Conservation (phyloP, 83 land plant species). For the Larix sibirica region DNA sequence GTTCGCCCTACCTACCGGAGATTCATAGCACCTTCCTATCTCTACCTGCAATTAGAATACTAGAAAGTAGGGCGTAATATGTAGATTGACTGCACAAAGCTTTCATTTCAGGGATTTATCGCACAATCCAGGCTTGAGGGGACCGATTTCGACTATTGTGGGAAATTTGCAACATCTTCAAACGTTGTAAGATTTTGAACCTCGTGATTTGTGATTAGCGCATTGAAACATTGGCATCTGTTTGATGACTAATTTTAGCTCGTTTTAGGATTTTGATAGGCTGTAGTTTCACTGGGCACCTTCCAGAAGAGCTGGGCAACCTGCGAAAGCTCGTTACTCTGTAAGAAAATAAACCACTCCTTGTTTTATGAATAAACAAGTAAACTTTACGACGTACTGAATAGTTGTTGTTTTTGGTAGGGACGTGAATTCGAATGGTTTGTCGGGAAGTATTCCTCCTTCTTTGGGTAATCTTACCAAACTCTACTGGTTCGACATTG, state of each 20-base stretch:
- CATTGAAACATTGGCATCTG: background rate
- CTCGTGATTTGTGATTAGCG: background rate
- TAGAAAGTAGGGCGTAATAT: background rate
- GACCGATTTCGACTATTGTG: conserved; percentile 36
- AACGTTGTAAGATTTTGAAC: conserved; percentile 34
- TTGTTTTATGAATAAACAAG: background rate
- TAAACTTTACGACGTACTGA: background rate
- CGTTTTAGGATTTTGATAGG: conserved; percentile 38
- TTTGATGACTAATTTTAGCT: conserved; percentile 2
- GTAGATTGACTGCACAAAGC: background rate
- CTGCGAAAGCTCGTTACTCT: conserved; percentile 26
- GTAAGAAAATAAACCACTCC: conserved; percentile 24
- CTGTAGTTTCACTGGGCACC: conserved; percentile 56
- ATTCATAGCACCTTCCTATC: too few species aligned
- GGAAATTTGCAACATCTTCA: conserved; percentile 43
- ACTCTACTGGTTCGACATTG: conserved; percentile 57
- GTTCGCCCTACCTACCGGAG: too few species aligned
- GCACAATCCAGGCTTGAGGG: conserved; percentile 41
- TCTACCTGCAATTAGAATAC: too few species aligned
- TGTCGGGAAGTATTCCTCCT: conserved; percentile 51
- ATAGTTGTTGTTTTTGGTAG: conserved; percentile 14
- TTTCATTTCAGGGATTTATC: conserved; percentile 48
- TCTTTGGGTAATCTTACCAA: conserved; percentile 45
- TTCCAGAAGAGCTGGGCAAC: conserved; percentile 49
- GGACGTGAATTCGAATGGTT: conserved; percentile 51